phyloP scores from a whole-genome alignment of 345 rosid species.

The Boechera divaricarpa region DNA sequence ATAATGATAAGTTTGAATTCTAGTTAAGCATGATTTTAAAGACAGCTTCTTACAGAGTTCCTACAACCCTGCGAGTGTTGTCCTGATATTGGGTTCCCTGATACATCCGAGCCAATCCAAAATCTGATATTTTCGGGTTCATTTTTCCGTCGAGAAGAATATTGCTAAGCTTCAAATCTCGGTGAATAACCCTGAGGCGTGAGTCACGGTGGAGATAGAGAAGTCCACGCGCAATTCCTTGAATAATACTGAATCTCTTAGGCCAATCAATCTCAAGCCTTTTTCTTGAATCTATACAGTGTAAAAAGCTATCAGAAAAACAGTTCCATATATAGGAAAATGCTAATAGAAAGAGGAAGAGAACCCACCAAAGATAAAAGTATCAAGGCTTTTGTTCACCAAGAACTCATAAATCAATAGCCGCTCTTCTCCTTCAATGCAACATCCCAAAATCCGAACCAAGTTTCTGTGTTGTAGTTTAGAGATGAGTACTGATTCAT shows the following conservation, averaged over 20 bases:
- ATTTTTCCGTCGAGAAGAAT: constrained; percentile 33
- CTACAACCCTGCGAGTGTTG: constrained; percentile 27
- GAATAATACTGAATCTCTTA: constrained; percentile 18
- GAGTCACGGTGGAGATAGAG: constrained; percentile 40
- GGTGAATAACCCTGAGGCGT: constrained; percentile 31
- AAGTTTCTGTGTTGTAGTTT: constrained; percentile 65
- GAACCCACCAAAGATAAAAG: constrained; percentile 52
- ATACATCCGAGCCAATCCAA: constrained; percentile 41
- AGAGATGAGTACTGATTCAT: constrained; percentile 56
- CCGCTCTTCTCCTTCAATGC: constrained; percentile 51
- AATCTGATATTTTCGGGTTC: constrained; percentile 43
- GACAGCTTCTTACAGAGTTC: constrained; percentile 28
- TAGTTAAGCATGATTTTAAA: not conserved
- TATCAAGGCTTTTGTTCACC: constrained; percentile 64
- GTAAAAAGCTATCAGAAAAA: not conserved
- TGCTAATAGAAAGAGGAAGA: not conserved
- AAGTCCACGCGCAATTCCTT: constrained; percentile 40
- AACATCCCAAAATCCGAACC: constrained; percentile 58
- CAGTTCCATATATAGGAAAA: not conserved
- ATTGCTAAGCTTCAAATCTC: constrained; percentile 33
- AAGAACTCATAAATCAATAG: constrained; percentile 63
- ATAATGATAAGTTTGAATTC: not conserved
- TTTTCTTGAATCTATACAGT: constrained; percentile 31
- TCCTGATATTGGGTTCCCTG: constrained; percentile 32
- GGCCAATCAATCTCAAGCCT: constrained; percentile 31